A percentile compares a stretch with the other conserved stretches of the same genome.
Evolutionary conservation across 371 early-diverging fungal species (phyloP).

Genomic region (Apophysomyces ossiformis): DNA sequence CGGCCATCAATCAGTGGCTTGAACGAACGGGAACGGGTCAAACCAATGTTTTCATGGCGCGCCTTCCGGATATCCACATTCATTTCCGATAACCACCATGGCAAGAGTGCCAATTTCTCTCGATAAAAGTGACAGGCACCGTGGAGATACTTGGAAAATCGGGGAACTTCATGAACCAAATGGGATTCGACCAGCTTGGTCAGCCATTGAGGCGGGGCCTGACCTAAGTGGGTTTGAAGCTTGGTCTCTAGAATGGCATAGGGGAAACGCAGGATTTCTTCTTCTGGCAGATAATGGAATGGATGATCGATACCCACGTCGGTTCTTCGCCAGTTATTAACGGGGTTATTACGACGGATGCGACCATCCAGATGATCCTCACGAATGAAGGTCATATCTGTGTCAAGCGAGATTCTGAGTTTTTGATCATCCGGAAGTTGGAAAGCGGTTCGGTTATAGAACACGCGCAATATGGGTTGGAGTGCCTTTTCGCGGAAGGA

Average conservation of each 20-base stretch:
- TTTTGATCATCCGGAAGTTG: conserved; percentile 93
- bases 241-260: conserved; percentile 39
- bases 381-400: conserved; percentile 92
- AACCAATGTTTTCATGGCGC: conserved; percentile 31
- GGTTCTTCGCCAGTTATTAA: conserved; percentile 87
- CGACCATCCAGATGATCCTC: conserved; percentile 64
- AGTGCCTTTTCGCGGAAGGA: conserved; percentile 73
- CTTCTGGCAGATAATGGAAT: conserved; percentile 82
- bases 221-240: conserved; percentile 87
- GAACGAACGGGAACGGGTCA: conserved; percentile 35
- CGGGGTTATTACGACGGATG: conserved; percentile 59
- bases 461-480: conserved; percentile 82
- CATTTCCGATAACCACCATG: conserved; percentile 51
- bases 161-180: conserved; percentile 95
- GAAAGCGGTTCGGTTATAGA: conserved; percentile 96
- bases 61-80: conserved; percentile 53
- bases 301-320: conserved; percentile 90
- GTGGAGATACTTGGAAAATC: conserved; percentile 98
- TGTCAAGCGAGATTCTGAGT: conserved; percentile 94
- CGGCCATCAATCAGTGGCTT: conserved; percentile 46
- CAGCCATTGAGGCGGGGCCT: conserved; percentile 93
- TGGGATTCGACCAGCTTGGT: conserved; percentile 82
- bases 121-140: conserved; percentile 65
- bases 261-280: conserved; percentile 36
- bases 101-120: conserved; percentile 24